Percentiles rank a stretch among this genome's conserved stretches.
phyloP scores from a whole-genome alignment of 2,329 filamentous ascomycete genomes.

The Colletotrichum simmondsii region DNA sequence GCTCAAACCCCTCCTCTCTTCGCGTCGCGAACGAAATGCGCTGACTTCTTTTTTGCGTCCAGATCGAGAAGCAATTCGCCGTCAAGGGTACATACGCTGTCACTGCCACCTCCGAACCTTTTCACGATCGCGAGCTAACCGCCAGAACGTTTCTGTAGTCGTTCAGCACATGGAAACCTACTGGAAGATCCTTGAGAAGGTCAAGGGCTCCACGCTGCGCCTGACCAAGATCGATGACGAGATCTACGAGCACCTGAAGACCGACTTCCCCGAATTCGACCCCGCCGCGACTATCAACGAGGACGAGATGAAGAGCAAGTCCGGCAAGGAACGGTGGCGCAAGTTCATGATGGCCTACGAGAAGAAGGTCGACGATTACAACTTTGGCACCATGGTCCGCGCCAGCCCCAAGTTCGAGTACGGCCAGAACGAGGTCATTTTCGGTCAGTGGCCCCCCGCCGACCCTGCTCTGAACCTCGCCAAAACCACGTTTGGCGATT shows the following conservation, averaged over 20 bases:
- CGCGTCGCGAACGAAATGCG: background rate
- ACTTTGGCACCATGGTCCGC: conserved; percentile 95
- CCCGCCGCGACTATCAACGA: conserved; percentile 84
- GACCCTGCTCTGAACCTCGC: background rate
- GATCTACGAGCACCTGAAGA: conserved; percentile 88
- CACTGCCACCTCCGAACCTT: too few relatives aligned
- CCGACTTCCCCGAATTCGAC: conserved; percentile 93
- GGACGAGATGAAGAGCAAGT: conserved; percentile 97
- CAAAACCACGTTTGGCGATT: background rate
- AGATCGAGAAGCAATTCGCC: conserved; percentile 99
- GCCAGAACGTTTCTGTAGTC: conserved; percentile 53
- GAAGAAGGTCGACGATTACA: conserved; percentile 95
- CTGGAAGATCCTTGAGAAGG: conserved; percentile 93
- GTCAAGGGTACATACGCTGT: conserved; percentile 77
- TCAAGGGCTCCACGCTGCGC: conserved; percentile 87
- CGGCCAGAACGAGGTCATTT: conserved; percentile 89
- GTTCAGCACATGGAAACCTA: conserved; percentile 98
- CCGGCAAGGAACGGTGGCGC: conserved; percentile 93
- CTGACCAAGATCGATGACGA: conserved; percentile 96
- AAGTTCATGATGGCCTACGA: conserved; percentile 95
- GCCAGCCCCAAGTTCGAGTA: conserved; percentile 85
- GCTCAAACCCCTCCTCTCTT: conserved; percentile 42
- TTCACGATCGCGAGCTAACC: background rate
- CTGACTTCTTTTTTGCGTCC: conserved; percentile 5
- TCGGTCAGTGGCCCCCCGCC: conserved; percentile 67